Conservation (phyloP, 192 early-diverging fungal species). For the Podila epigama region DNA sequence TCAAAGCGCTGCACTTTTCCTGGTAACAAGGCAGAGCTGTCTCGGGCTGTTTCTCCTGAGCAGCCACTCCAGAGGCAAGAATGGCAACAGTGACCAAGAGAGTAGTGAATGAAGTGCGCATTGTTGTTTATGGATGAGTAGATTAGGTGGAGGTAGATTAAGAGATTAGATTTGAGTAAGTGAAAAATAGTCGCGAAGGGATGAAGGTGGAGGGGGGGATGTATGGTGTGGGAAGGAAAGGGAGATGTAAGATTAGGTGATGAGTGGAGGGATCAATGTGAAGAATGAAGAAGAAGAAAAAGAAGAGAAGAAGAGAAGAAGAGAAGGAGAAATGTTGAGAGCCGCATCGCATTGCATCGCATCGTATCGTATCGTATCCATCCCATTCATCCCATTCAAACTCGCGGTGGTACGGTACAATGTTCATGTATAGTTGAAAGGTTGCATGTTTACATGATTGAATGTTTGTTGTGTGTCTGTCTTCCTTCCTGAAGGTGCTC, state of each 20-base stretch:
- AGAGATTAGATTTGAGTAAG: not conserved
- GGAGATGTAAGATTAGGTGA: constrained; percentile 5
- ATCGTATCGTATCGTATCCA: not conserved
- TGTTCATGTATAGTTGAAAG: too few species aligned
- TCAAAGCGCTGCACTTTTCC: constrained; percentile 26
- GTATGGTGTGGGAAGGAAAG: not conserved
- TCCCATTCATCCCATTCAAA: not conserved
- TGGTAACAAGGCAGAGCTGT: constrained; percentile 33
- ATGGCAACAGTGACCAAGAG: constrained; percentile 17
- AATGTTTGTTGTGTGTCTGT: too few species aligned
- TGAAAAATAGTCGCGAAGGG: not conserved
- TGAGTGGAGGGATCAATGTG: constrained; percentile 4
- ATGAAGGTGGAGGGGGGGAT: not conserved
- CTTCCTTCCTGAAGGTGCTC: too few species aligned
- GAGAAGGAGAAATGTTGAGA: not conserved
- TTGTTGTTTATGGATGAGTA: constrained; percentile 5
- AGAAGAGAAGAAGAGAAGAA: constrained; percentile 2
- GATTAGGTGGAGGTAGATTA: not conserved
- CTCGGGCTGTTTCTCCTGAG: constrained; percentile 16
- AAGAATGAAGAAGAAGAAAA: constrained; percentile 5
- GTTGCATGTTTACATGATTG: too few species aligned
- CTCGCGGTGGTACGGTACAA: not conserved
- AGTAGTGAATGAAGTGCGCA: constrained; percentile 26
- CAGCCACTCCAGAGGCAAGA: constrained; percentile 26
- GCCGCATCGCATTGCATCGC: too few species aligned